Evolutionary conservation across 768 basidiomycete genomes (phyloP), one percentile per base, ranked within the genome.

Genomic region (Russula olivacea): DNA sequence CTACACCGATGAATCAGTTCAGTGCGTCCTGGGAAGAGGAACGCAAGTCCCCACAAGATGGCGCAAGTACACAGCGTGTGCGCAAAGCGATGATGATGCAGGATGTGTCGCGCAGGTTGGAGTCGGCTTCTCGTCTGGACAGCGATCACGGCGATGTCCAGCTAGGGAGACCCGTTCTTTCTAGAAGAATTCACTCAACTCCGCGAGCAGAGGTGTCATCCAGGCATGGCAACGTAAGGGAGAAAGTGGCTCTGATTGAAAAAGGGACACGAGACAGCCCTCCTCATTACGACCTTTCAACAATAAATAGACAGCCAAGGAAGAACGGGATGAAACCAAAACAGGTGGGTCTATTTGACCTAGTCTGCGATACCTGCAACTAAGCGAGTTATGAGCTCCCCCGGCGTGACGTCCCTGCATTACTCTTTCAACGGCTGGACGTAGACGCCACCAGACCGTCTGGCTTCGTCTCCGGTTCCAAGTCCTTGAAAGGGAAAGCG

Each of bases 301-400:
- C 1, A 34, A 9, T 21, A 5, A n/a, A 6, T 12, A 23, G 2
- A 48, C 47, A 25, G 25, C 11, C 48, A n/a, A 64, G 48, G 53
- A 64, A 59, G 54, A 45, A 34, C 11, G 21, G 5, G 8, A 64
- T 64, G 63, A 59, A 30, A 41, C 58, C 63, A 25, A 64, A 43
- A 52, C 53, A 32, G 32, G 63, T 64, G 48, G 41, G 53, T 50
- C 52, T 30, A 8, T 41, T 38, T 23, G 36, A 8, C 45, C 14
- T 14, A 4, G 5, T 40, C 25, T 54, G 43, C 30, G 19, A 21
- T 38, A 19, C 36, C 41, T 51, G n/a, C 34, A 63, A 40, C 47
- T 50, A 25, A 64, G n/a, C 41, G 25, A 50, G 15, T n/a, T 34
- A 55, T 38, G 38, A 40, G 50, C 30, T 38, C 9, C 38, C 47